Percentiles rank a stretch among this genome's conserved stretches.
Conservation (phyloP, 352 stramenopile genomes). For the Pythium chondricola region DNA sequence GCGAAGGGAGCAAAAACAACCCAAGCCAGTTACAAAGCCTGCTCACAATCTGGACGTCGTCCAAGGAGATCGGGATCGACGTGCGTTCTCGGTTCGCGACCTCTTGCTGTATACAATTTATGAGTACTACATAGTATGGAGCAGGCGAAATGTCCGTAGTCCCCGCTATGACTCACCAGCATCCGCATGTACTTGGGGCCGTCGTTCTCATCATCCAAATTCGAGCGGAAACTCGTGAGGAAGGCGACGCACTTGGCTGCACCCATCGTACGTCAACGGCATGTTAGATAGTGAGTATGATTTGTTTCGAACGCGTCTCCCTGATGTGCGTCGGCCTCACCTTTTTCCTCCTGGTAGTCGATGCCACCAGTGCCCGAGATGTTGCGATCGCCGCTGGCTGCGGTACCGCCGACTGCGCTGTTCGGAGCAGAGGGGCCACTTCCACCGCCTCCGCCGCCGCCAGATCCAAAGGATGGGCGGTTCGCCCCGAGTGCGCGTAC, state of each 20-base stretch:
- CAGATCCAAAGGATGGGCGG: slow-evolving; percentile 5
- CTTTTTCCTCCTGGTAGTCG: slow-evolving; percentile 50
- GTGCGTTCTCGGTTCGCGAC: slow-evolving; percentile 82
- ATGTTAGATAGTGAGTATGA: background rate
- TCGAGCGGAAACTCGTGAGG: slow-evolving; percentile 66
- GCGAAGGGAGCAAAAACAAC: background rate
- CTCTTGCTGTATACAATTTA: slow-evolving; percentile 52
- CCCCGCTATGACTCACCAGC: slow-evolving; percentile 38
- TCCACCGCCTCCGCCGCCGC: background rate
- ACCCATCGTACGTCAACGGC: background rate
- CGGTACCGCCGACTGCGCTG: slow-evolving; percentile 12
- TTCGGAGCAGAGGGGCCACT: slow-evolving; percentile 1
- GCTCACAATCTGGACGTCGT: slow-evolving; percentile 77
- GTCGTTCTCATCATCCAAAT: slow-evolving; percentile 52
- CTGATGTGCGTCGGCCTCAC: slow-evolving; percentile 9
- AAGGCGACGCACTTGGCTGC: slow-evolving; percentile 76
- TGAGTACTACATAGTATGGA: background rate
- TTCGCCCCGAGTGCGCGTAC: too few relatives aligned
- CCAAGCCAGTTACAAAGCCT: background rate
- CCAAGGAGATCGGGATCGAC: slow-evolving; percentile 69
- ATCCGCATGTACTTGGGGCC: slow-evolving; percentile 77
- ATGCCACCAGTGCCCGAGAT: slow-evolving; percentile 17
- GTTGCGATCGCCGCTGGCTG: slow-evolving; percentile 12
- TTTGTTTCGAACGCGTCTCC: background rate
- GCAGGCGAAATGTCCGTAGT: too few relatives aligned